Evolutionary conservation across 1,139 yeast genomes (phyloP).

Genomic region (Scheffersomyces lignicola): DNA sequence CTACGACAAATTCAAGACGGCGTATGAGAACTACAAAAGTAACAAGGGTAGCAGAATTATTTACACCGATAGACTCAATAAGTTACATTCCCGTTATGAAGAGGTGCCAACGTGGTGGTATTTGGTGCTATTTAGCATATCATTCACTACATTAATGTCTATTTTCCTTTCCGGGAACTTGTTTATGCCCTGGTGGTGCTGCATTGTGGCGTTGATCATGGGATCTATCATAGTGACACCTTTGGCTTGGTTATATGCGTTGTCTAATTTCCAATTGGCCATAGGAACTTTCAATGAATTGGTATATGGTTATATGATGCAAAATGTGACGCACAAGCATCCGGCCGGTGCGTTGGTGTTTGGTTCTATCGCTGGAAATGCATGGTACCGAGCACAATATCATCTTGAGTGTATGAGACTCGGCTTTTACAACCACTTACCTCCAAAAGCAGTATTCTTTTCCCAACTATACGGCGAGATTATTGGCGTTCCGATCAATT

Average conservation of each 20-base stretch:
- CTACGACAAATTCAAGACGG: constrained; percentile 17
- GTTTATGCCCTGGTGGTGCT: constrained; percentile 54
- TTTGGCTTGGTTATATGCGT: constrained; percentile 50
- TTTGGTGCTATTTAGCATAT: constrained; percentile 27
- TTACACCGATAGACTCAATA: constrained; percentile 42
- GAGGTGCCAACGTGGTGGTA: constrained; percentile 49
- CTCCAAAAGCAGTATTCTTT: constrained; percentile 47
- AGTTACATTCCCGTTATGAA: constrained; percentile 33
- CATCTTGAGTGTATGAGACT: constrained; percentile 49
- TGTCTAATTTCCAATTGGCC: constrained; percentile 52
- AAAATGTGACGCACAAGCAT: constrained; percentile 28
- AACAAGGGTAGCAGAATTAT: constrained; percentile 9
- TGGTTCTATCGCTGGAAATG: constrained; percentile 53
- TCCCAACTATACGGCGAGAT: constrained; percentile 52
- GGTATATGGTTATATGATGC: constrained; percentile 46
- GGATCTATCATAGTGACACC: constrained; percentile 51
- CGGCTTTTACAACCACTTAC: constrained; percentile 50
- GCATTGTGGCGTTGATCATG: constrained; percentile 40
- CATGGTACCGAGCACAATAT: constrained; percentile 55
- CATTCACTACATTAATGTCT: constrained; percentile 33
- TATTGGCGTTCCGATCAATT: constrained; percentile 52
- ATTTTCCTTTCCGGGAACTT: constrained; percentile 38
- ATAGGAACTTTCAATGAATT: constrained; percentile 54
- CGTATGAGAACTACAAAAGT: constrained; percentile 11
- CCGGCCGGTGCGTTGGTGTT: constrained; percentile 52